Percentiles rank a stretch among this genome's conserved stretches.
phyloP scores from a whole-genome alignment of 495 filamentous ascomycete genomes.

The Hypoxylon trugodes region DNA sequence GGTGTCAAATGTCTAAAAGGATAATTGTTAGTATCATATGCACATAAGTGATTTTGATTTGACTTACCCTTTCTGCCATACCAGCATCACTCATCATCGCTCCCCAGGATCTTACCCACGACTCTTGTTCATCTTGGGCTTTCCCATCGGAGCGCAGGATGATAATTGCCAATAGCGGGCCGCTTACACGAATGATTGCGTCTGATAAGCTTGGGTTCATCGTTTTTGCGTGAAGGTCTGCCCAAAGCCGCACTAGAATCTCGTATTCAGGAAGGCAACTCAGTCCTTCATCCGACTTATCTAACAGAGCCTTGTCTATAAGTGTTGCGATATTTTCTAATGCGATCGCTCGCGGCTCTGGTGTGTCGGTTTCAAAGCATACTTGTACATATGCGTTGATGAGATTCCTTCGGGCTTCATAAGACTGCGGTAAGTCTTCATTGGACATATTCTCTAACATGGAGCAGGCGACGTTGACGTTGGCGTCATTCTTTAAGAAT shows the following conservation, averaged over 20 bases:
- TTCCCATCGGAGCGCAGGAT: conserved; percentile 9
- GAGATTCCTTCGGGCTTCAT: conserved; percentile 10
- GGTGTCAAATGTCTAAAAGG: conserved; percentile 68
- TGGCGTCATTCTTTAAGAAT: conserved; percentile 19
- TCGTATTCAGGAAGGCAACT: conserved; percentile 34
- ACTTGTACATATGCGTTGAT: conserved; percentile 29
- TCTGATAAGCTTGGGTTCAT: conserved; percentile 55
- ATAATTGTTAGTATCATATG: neutral
- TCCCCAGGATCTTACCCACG: conserved; percentile 51
- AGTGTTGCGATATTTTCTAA: conserved; percentile 47
- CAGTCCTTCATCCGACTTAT: neutral
- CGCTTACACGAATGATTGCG: conserved; percentile 55
- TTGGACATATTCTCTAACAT: conserved; percentile 39
- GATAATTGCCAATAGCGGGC: conserved; percentile 49
- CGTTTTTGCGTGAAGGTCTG: conserved; percentile 40
- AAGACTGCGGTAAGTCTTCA: neutral
- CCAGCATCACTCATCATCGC: conserved; percentile 53
- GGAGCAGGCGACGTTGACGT: conserved; percentile 39
- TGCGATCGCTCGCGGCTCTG: conserved; percentile 50
- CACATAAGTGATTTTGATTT: neutral
- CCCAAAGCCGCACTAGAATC: conserved; percentile 42
- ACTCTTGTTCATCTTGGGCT: conserved; percentile 21
- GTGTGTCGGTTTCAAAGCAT: conserved; percentile 33
- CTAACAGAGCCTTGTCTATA: conserved; percentile 41
- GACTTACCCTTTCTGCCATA: conserved; percentile 54